Conservation (phyloP, 164 flowering plant species). For the Santalum album region DNA sequence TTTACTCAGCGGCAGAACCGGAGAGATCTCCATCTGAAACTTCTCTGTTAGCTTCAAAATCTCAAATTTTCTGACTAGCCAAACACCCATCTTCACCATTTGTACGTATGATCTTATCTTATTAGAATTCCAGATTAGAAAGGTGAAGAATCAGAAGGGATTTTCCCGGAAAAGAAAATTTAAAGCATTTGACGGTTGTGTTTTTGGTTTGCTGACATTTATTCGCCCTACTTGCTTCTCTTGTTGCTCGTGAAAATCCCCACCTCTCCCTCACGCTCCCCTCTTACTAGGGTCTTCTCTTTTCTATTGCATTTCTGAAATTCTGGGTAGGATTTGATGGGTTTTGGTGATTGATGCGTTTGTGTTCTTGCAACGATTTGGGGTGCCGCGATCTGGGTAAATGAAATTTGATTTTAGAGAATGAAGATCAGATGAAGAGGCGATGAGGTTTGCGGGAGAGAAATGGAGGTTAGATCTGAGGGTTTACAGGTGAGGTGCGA, state of each 20-base stretch:
- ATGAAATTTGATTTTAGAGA: neutral
- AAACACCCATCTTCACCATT: too few species aligned
- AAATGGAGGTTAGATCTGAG: conserved; percentile 75
- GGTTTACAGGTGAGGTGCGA: conserved; percentile 29
- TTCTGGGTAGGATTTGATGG: neutral
- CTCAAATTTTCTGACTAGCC: neutral
- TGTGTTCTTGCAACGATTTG: neutral
- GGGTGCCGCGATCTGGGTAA: conserved; percentile 1
- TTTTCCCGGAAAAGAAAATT: conserved; percentile 1
- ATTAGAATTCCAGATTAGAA: too few species aligned
- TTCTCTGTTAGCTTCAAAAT: neutral
- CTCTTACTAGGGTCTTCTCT: too few species aligned
- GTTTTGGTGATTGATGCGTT: neutral
- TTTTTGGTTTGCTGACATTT: conserved; percentile 1
- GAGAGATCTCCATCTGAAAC: neutral
- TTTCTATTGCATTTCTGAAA: too few species aligned
- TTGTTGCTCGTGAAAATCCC: neutral
- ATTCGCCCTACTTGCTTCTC: neutral
- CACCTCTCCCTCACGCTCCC: neutral
- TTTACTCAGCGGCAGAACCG: neutral
- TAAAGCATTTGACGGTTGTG: neutral
- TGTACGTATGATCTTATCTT: too few species aligned
- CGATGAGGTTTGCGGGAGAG: conserved; percentile 29
- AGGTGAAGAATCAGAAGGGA: neutral
- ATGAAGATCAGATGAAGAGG: conserved; percentile 25